These are phyloP conservation scores for Logfia minima DNA, from an alignment of 129 eudicot species.

Conservation along the genomic window DNA sequence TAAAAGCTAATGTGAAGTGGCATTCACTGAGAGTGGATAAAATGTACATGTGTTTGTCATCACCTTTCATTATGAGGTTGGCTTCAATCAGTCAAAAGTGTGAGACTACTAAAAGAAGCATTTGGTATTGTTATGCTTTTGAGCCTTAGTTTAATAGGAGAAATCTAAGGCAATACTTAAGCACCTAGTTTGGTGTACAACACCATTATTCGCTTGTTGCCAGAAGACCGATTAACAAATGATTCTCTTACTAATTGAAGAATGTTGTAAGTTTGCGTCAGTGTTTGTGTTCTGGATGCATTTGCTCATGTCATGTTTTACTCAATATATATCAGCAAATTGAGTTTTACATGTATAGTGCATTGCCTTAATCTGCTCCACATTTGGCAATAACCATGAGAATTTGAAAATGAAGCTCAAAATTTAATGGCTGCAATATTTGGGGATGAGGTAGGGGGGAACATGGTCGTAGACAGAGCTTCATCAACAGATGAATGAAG, in stretches of 20 bases:
- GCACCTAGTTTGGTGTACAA: constrained; percentile 9
- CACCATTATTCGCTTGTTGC: constrained; percentile 6
- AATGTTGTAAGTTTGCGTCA: neutral
- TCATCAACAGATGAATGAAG: neutral
- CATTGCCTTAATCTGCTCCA: neutral
- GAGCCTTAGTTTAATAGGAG: neutral
- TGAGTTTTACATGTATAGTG: neutral
- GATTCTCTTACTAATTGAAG: neutral
- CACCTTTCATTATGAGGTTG: neutral
- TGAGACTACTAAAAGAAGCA: neutral
- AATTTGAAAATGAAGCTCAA: constrained; percentile 8
- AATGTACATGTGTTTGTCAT: neutral
- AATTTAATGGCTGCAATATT: constrained; percentile 2
- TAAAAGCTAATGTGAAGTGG: neutral
- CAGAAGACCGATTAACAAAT: constrained; percentile 17
- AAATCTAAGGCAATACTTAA: constrained; percentile 8
- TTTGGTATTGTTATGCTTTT: constrained; percentile 1
- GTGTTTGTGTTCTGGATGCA: constrained; percentile 11
- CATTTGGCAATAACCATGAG: neutral
- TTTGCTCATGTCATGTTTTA: neutral
- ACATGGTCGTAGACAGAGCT: neutral
- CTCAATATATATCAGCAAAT: neutral
- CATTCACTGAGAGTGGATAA: neutral
- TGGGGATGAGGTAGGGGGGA: constrained; percentile 3
- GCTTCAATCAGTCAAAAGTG: neutral